phyloP scores from a whole-genome alignment of 306 rosid genomes.

The Acacia confusa region DNA sequence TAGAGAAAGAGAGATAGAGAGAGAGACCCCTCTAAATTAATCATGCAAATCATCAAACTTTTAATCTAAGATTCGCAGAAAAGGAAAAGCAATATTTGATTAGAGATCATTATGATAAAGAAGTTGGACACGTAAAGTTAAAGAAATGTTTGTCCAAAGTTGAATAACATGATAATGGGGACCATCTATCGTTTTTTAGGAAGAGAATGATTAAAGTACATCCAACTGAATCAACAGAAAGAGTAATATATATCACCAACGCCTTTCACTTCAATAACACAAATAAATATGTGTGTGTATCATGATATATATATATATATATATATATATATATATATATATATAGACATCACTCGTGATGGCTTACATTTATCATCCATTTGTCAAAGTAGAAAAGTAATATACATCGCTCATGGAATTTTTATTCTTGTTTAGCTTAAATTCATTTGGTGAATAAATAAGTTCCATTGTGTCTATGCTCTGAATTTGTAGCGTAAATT shows the following conservation, averaged over 20 bases:
- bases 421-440: not conserved
- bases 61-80: slow-evolving; percentile 55
- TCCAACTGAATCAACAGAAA: slow-evolving; percentile 3
- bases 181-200: slow-evolving; percentile 15
- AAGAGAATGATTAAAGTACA: slow-evolving; percentile 8
- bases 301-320: not conserved
- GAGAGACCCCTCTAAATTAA: not conserved
- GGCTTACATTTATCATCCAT: not conserved
- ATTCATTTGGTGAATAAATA: not conserved
- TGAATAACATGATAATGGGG: slow-evolving; percentile 40
- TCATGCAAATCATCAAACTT: slow-evolving; percentile 40
- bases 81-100: slow-evolving; percentile 41
- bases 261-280: not conserved
- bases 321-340: not conserved
- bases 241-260: not conserved
- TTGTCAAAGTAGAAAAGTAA: not conserved
- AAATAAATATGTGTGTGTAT: too few species aligned
- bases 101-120: slow-evolving; percentile 48
- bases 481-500: not conserved
- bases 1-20: not conserved
- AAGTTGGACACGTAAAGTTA: slow-evolving; percentile 54
- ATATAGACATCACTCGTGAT: not conserved
- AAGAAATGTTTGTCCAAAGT: slow-evolving; percentile 57
- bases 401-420: not conserved
- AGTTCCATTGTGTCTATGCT: not conserved